phyloP scores from a whole-genome alignment of 2,329 filamentous ascomycete genomes.

The Calonectria hongkongensis region DNA sequence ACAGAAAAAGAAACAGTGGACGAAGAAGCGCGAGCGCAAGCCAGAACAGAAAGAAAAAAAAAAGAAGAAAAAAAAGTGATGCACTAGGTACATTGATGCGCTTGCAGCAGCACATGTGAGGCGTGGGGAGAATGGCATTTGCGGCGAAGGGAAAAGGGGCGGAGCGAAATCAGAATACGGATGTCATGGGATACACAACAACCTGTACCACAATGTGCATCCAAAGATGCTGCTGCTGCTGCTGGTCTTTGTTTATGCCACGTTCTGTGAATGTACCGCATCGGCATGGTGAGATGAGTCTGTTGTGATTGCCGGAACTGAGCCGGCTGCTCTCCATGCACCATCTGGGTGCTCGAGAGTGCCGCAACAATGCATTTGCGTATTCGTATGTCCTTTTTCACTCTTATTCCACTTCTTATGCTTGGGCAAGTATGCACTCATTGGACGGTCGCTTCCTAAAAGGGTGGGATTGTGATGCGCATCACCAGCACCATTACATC shows the following conservation, averaged over 20 bases:
- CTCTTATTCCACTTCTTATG: not conserved
- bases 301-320: not conserved
- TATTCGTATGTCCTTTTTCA: conserved; percentile 29
- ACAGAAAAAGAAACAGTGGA: conserved; percentile 15
- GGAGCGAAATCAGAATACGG: not conserved
- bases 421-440: not conserved
- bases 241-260: not conserved
- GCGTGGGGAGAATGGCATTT: not conserved
- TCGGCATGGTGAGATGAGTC: not conserved
- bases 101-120: not conserved
- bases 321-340: conserved; percentile 10
- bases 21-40: not conserved
- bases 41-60: not conserved
- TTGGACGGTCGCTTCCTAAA: not conserved
- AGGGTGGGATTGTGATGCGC: conserved; percentile 15
- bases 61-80: not conserved
- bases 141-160: not conserved
- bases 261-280: not conserved
- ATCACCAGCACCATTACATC: conserved; percentile 48
- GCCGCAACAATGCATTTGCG: conserved; percentile 17
- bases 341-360: not conserved
- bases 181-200: not conserved
- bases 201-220: not conserved
- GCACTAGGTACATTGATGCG: not conserved
- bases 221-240: too few relatives aligned